Percentiles rank a stretch among this genome's conserved stretches.
These are phyloP conservation scores for Bipolaris sorokiniana DNA, from an alignment of 2,329 filamentous ascomycete species.

Conservation along the genomic window DNA sequence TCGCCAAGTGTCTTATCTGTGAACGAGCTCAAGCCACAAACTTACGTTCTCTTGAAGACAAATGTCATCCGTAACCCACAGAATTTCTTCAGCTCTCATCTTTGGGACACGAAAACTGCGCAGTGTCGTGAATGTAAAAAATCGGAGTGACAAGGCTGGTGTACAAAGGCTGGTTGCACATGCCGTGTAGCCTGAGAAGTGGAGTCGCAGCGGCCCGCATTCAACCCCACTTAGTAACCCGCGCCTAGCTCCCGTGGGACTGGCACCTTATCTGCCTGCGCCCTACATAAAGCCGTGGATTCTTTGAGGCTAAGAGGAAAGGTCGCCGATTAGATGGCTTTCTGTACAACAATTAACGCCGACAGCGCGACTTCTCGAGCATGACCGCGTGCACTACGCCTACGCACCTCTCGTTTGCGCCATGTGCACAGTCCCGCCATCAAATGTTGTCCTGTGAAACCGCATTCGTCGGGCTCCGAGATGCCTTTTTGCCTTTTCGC, in stretches of 20 bases:
- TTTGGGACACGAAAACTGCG: not conserved
- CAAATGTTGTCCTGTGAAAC: not conserved
- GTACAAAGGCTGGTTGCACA: not conserved
- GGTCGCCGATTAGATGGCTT: not conserved
- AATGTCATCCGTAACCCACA: not conserved
- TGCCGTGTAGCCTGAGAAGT: not conserved
- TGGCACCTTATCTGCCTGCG: not conserved
- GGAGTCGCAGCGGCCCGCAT: not conserved
- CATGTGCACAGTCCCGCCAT: not conserved
- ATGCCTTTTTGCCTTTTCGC: not conserved
- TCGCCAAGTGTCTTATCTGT: not conserved
- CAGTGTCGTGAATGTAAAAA: not conserved
- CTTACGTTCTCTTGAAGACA: not conserved
- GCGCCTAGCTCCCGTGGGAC: not conserved
- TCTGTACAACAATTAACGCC: not conserved
- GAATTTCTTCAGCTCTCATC: not conserved
- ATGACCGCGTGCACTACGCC: not conserved
- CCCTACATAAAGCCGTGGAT: not conserved
- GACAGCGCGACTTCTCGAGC: not conserved
- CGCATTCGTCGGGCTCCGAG: not conserved
- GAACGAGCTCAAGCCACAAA: not conserved
- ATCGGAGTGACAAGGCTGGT: not conserved
- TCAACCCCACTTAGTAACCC: not conserved
- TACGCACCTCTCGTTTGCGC: not conserved
- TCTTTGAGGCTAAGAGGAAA: not conserved